Percentiles rank a stretch among this genome's conserved stretches.
Conservation (phyloP, 345 rosid genomes). For the Carallia pectinifolia region DNA sequence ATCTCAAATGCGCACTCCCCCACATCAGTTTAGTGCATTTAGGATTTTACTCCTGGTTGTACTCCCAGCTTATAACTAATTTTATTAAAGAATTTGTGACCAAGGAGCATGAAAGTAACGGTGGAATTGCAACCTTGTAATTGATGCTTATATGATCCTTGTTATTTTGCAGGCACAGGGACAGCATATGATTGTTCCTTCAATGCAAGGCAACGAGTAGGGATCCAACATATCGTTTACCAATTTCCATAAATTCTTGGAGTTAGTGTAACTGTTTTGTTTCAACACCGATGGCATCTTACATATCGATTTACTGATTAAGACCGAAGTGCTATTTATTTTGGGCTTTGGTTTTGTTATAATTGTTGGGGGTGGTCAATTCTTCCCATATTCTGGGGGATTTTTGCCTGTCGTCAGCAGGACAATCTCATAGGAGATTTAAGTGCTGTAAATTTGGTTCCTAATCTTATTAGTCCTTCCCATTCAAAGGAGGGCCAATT, state of each 20-base stretch:
- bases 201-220: slow-evolving; percentile 53
- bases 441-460: slow-evolving; percentile 33
- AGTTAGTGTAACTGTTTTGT: slow-evolving; percentile 21
- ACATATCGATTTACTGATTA: slow-evolving; percentile 13
- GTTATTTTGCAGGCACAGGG: slow-evolving; percentile 43
- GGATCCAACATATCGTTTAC: slow-evolving; percentile 1
- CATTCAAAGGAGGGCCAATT: no score
- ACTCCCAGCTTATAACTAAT: no score
- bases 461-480: slow-evolving; percentile 5
- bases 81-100: neutral
- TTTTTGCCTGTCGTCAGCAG: slow-evolving; percentile 9
- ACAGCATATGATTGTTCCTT: slow-evolving; percentile 47
- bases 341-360: slow-evolving; percentile 5
- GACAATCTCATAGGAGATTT: slow-evolving; percentile 12
- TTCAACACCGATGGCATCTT: slow-evolving; percentile 26
- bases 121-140: neutral
- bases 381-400: no score
- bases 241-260: slow-evolving; percentile 18
- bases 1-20: no score
- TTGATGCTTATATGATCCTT: slow-evolving; percentile 7
- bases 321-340: slow-evolving; percentile 16
- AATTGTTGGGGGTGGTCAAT: slow-evolving; percentile 8
- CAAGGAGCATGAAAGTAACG: neutral
- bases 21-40: no score
- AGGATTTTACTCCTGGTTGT: no score